Evolutionary conservation across 1,284 basidiomycete species (phyloP), one percentile per base, ranked within the genome.

Genomic region (Wolfiporia cocos): DNA sequence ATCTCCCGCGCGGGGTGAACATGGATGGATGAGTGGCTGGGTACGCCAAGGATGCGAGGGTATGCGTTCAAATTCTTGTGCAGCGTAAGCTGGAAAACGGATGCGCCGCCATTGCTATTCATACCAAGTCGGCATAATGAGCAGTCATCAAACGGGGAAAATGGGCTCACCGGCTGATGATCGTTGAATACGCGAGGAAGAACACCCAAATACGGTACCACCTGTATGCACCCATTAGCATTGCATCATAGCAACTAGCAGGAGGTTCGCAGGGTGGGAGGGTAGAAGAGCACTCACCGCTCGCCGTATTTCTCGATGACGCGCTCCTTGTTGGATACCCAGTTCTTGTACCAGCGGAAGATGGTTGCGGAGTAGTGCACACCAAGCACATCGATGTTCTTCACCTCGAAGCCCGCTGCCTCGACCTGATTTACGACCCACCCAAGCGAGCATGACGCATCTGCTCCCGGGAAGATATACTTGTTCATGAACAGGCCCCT

Each of bases 41-140:
- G 69, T 26, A 92, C 74, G 30, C 87, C 87, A 39, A 85, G 77
- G 51, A 92, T 80, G 42, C 94, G 86, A 62, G 92, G 91, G 71
- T 84, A 94, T 3, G 86, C 92, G 62, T 98, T 98, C 52, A 98
- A 66, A 74, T 97, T 97, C 73, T 99, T 97, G 74, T 97, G 92
- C 51, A 94, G 68, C 2, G 92, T 96, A 58, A 99, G 82, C 70
- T 97, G 93, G 86, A 94, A 96, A 34, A 95, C 85, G 0, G 90
- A 89, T 7, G 85, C 80, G 19, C 82, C 73, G 26, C 93, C 93
- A 71, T 96, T 88, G 34, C 91, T 82, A 45, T n/a, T n/a, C n/a
- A n/a, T n/a, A n/a, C n/a, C n/a, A n/a, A n/a, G n/a, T n/a, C 58
- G 49, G 42, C 55, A 59, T 49, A 32, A 54, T 54, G 46, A 36